These are phyloP conservation scores for Escovopsis sp. DNA, from an alignment of 2,329 filamentous ascomycete genomes.

Conservation along the genomic window DNA sequence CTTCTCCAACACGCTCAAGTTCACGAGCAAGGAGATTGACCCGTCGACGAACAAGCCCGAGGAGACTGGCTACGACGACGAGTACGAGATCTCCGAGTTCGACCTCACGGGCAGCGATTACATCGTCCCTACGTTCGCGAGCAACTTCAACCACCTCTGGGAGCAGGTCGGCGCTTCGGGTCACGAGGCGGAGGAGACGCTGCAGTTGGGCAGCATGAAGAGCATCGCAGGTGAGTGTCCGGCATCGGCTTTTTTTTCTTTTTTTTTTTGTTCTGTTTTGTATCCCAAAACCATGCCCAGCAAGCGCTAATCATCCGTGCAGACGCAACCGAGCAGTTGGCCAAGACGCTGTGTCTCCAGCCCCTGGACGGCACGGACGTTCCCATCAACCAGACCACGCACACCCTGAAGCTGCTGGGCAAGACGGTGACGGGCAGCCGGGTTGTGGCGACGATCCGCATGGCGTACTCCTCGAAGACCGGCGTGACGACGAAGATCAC, in stretches of 20 bases:
- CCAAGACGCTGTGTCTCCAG: slow-evolving; percentile 76
- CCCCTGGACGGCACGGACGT: slow-evolving; percentile 91
- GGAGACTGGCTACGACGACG: slow-evolving; percentile 85
- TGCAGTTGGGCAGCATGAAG: slow-evolving; percentile 78
- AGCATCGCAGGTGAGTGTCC: slow-evolving; percentile 69
- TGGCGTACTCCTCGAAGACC: slow-evolving; percentile 86
- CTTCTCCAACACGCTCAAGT: slow-evolving; percentile 89
- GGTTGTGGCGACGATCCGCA: slow-evolving; percentile 74
- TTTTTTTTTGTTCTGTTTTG: too few species aligned
- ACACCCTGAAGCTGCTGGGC: slow-evolving; percentile 89
- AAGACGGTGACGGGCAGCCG: slow-evolving; percentile 86
- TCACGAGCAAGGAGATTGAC: slow-evolving; percentile 96
- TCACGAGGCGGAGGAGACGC: slow-evolving; percentile 80
- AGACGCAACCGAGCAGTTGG: slow-evolving; percentile 88
- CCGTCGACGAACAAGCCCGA: slow-evolving; percentile 87
- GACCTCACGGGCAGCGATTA: slow-evolving; percentile 88
- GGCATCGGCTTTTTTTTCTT: too few species aligned
- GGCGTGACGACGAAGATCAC: slow-evolving; percentile 95
- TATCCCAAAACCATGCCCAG: too few species aligned
- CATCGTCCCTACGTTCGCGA: slow-evolving; percentile 80
- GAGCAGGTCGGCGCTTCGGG: slow-evolving; percentile 80
- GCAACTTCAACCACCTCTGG: slow-evolving; percentile 93
- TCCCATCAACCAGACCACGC: slow-evolving; percentile 72
- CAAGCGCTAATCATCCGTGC: slow-evolving; percentile 13
- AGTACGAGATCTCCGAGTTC: slow-evolving; percentile 92